These are phyloP conservation scores for Pycnococcus provasolii DNA, from an alignment of 139 green algal species.

Conservation along the genomic window DNA sequence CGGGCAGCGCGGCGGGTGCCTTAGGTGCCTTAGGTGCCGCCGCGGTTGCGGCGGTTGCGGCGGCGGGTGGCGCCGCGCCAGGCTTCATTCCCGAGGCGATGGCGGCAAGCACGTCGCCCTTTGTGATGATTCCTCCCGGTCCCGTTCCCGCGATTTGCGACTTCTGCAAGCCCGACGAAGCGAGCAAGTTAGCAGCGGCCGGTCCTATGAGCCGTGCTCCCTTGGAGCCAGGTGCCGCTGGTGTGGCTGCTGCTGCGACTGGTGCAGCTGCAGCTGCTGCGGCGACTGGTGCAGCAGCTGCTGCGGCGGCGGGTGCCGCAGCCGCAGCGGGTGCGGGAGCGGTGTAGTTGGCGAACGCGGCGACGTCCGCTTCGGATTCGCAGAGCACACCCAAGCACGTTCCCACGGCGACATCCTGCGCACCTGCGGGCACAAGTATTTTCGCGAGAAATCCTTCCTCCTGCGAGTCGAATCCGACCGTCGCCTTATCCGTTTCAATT, in stretches of 20 bases:
- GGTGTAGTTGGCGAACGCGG: constrained; percentile 29
- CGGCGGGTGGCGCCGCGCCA: background rate
- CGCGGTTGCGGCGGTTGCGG: background rate
- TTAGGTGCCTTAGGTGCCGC: background rate
- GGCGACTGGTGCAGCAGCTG: background rate
- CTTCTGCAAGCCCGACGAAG: constrained; percentile 17
- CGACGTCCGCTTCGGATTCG: constrained; percentile 31
- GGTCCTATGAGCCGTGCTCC: constrained; percentile 15
- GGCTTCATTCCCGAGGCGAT: constrained; percentile 37
- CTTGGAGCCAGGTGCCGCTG: constrained; percentile 3
- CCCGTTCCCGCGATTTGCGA: constrained; percentile 40
- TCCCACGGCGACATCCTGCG: constrained; percentile 31
- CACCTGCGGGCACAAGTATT: constrained; percentile 32
- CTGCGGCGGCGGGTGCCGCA: background rate
- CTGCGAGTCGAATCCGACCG: constrained; percentile 34
- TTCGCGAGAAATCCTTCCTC: constrained; percentile 39
- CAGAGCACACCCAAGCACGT: constrained; percentile 19
- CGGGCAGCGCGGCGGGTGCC: background rate
- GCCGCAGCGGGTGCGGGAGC: constrained; percentile 1
- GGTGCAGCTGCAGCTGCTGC: background rate
- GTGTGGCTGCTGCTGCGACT: constrained; percentile 10
- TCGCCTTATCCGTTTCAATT: constrained; percentile 40
- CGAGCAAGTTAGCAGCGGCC: constrained; percentile 23
- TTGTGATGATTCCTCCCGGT: constrained; percentile 68
- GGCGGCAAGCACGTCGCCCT: constrained; percentile 72